Percentiles rank a stretch among this genome's conserved stretches.
These are phyloP conservation scores for Marvania coccoides DNA, from an alignment of 139 green algal species.

Conservation along the genomic window DNA sequence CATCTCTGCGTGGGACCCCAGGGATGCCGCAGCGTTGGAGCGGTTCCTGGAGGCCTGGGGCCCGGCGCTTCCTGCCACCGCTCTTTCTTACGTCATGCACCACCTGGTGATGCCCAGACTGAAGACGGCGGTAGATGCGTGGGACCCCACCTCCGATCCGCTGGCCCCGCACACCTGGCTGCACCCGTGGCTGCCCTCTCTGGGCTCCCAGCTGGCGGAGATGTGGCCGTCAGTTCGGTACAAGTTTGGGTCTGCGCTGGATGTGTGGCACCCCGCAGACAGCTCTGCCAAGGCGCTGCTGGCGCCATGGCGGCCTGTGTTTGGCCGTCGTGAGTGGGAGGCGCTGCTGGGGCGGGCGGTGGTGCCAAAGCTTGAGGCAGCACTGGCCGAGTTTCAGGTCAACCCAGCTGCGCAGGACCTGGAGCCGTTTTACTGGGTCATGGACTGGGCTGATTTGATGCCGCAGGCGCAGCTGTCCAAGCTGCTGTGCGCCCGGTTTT, in stretches of 20 bases:
- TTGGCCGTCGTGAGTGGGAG: slow-evolving; percentile 73
- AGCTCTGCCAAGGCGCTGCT: slow-evolving; percentile 67
- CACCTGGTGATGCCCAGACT: slow-evolving; percentile 78
- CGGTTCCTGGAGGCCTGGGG: slow-evolving; percentile 78
- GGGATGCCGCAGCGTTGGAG: slow-evolving; percentile 74
- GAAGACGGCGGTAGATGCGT: slow-evolving; percentile 60
- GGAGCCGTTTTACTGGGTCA: slow-evolving; percentile 70
- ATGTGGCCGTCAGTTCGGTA: slow-evolving; percentile 82
- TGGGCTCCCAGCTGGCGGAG: slow-evolving; percentile 62
- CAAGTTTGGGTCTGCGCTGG: slow-evolving; percentile 65
- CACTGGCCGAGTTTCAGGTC: slow-evolving; percentile 61
- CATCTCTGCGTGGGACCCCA: slow-evolving; percentile 71
- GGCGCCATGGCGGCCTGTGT: slow-evolving; percentile 78
- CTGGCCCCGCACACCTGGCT: slow-evolving; percentile 91
- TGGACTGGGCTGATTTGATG: slow-evolving; percentile 69
- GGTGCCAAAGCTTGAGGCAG: slow-evolving; percentile 79
- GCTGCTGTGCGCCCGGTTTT: slow-evolving; percentile 65
- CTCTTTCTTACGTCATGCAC: slow-evolving; percentile 56
- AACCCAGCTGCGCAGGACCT: slow-evolving; percentile 75
- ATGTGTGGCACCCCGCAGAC: slow-evolving; percentile 82
- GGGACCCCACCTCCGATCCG: slow-evolving; percentile 80
- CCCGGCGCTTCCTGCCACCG: slow-evolving; percentile 36
- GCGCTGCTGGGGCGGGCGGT: slow-evolving; percentile 64
- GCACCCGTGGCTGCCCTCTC: slow-evolving; percentile 89
- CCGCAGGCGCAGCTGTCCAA: slow-evolving; percentile 36